A percentile compares a stretch with the other conserved stretches of the same genome.
These are phyloP conservation scores for Cladosporium sphaerospermum DNA, from an alignment of 2,329 filamentous ascomycete genomes.

Conservation along the genomic window DNA sequence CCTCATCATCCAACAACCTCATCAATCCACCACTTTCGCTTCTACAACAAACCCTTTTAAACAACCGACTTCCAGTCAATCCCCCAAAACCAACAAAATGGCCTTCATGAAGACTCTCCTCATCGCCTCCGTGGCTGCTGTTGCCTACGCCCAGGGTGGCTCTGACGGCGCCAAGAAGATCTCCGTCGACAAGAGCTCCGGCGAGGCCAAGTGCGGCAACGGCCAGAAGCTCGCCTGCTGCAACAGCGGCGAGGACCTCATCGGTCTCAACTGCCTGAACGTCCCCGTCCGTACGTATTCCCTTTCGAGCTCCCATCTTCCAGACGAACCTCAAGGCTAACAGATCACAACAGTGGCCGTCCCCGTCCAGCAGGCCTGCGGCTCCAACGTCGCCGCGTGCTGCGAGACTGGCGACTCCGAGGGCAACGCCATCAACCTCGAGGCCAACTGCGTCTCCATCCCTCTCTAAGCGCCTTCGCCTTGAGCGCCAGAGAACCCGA, in stretches of 20 bases:
- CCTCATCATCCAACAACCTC: slow-evolving; percentile 7
- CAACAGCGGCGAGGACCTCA: slow-evolving; percentile 4
- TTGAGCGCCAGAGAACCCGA: too few relatives aligned
- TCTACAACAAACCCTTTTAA: neutral
- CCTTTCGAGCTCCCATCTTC: neutral
- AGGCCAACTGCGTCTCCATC: slow-evolving; percentile 9
- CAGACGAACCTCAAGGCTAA: neutral
- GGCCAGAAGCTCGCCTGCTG: slow-evolving; percentile 3
- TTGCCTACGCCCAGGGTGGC: slow-evolving; percentile 4
- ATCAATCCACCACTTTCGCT: slow-evolving; percentile 6
- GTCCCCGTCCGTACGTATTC: neutral
- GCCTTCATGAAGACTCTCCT: slow-evolving; percentile 8
- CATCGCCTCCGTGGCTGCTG: slow-evolving; percentile 7
- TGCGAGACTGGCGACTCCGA: slow-evolving; percentile 3
- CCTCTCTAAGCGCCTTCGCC: slow-evolving; percentile 8
- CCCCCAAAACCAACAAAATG: slow-evolving; percentile 4
- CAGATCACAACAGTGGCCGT: slow-evolving; percentile 1
- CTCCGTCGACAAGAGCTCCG: too few relatives aligned
- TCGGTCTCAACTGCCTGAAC: neutral
- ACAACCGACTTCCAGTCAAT: neutral
- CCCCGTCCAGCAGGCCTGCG: slow-evolving; percentile 10
- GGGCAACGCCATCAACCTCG: slow-evolving; percentile 8
- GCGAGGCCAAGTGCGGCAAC: neutral
- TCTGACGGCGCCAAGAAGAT: neutral
- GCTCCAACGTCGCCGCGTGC: slow-evolving; percentile 10